These are phyloP conservation scores for Delonix regia DNA, from an alignment of 306 rosid species.

Conservation along the genomic window DNA sequence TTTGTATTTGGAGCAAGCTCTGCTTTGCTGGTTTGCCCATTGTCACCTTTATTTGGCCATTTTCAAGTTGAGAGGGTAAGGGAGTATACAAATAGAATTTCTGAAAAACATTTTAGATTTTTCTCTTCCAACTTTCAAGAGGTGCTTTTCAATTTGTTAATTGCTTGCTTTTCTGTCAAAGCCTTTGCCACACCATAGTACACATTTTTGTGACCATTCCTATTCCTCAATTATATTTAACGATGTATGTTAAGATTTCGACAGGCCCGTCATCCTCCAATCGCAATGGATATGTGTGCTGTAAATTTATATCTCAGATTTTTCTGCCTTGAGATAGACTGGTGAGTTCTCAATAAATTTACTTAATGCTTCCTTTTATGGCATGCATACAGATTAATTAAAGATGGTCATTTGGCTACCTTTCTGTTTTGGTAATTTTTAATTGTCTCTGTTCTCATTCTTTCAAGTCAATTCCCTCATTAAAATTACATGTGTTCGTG, in stretches of 20 bases:
- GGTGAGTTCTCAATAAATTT: background rate
- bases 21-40: background rate
- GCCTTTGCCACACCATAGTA: background rate
- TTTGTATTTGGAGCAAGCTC: background rate
- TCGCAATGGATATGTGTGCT: background rate
- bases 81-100: background rate
- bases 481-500: background rate
- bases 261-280: background rate
- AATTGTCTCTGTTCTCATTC: background rate
- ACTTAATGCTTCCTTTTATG: background rate
- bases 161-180: background rate
- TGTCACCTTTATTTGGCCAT: background rate
- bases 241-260: background rate
- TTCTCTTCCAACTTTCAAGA: background rate
- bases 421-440: background rate
- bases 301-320: background rate
- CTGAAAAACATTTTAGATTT: background rate
- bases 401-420: background rate
- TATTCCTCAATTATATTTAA: background rate
- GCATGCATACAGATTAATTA: background rate
- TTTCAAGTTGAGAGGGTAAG: background rate
- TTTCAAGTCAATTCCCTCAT: background rate
- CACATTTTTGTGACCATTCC: background rate
- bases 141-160: background rate
- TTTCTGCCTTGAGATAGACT: background rate